Conservation (phyloP, 192 early-diverging fungal genomes). For the Coemansia aciculifera region DNA sequence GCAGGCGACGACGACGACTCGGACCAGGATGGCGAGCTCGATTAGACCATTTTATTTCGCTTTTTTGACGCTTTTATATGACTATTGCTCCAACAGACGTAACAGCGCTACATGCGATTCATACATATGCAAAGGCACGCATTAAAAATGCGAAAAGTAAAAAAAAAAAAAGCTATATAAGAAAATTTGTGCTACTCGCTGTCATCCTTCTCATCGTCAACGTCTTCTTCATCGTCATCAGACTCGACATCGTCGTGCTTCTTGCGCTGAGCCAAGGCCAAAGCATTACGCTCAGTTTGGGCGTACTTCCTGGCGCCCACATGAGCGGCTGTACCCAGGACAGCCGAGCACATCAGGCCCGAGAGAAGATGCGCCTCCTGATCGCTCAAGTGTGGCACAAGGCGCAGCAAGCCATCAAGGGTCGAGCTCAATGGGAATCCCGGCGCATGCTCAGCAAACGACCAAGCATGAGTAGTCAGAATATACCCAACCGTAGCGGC, state of each 20-base stretch:
- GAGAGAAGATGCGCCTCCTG: slow-evolving; percentile 48
- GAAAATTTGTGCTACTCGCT: neutral
- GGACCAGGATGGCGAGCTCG: slow-evolving; percentile 56
- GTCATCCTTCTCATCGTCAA: neutral
- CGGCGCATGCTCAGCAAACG: slow-evolving; percentile 41
- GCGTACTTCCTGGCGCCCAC: slow-evolving; percentile 25
- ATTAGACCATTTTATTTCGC: neutral
- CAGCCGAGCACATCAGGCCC: slow-evolving; percentile 48
- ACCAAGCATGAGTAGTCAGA: slow-evolving; percentile 53
- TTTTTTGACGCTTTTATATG: neutral
- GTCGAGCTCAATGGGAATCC: slow-evolving; percentile 41
- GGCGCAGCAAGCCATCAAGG: slow-evolving; percentile 33
- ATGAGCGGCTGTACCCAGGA: slow-evolving; percentile 43
- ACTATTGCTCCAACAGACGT: neutral
- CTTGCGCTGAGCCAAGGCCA: slow-evolving; percentile 26
- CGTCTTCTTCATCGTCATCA: slow-evolving; percentile 9
- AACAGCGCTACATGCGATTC: neutral
- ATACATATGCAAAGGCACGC: neutral
- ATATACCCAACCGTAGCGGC: slow-evolving; percentile 52
- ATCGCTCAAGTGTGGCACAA: slow-evolving; percentile 42
- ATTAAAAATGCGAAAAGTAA: neutral
- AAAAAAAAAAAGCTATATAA: neutral
- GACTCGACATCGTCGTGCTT: slow-evolving; percentile 29
- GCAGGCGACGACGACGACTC: slow-evolving; percentile 89
- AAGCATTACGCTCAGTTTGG: slow-evolving; percentile 26